phyloP scores from a whole-genome alignment of 2,329 filamentous ascomycete species.

The Colletotrichum falcatum region DNA sequence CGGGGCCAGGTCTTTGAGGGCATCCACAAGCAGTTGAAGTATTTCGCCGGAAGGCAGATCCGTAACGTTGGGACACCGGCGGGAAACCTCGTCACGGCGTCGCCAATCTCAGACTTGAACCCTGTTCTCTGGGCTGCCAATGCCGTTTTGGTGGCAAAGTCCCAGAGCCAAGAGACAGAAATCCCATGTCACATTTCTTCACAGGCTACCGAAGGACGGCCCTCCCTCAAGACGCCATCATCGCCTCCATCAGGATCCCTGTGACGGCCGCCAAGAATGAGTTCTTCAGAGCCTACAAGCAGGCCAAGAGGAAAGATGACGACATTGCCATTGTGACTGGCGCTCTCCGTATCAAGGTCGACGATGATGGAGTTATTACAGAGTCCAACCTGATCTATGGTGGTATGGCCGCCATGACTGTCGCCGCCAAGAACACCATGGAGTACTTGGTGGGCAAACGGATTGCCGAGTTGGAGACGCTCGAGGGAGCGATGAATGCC shows the following conservation, averaged over 20 bases:
- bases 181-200: conserved; percentile 95
- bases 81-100: conserved; percentile 93
- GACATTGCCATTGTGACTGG: conserved; percentile 98
- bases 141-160: conserved; percentile 84
- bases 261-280: conserved; percentile 80
- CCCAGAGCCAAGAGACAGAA: conserved; percentile 77
- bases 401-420: conserved; percentile 92
- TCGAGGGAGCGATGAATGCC: conserved; percentile 90
- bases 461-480: conserved; percentile 82
- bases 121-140: conserved; percentile 92
- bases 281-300: conserved; percentile 91
- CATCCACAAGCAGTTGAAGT: conserved; percentile 92
- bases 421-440: conserved; percentile 84
- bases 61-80: conserved; percentile 97
- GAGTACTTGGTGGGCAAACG: conserved; percentile 81
- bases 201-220: conserved; percentile 90
- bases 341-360: conserved; percentile 80
- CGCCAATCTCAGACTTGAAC: conserved; percentile 96
- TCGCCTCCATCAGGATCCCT: conserved; percentile 89
- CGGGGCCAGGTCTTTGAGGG: conserved; percentile 86
- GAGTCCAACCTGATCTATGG: conserved; percentile 89
- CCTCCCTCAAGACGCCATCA: conserved; percentile 82
- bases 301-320: conserved; percentile 96
- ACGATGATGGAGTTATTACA: conserved; percentile 76
- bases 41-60: conserved; percentile 95